Percentiles rank a stretch among this genome's conserved stretches.
phyloP scores from a whole-genome alignment of 2,329 filamentous ascomycete species.

The Pseudopyrenochaeta lycopersici region DNA sequence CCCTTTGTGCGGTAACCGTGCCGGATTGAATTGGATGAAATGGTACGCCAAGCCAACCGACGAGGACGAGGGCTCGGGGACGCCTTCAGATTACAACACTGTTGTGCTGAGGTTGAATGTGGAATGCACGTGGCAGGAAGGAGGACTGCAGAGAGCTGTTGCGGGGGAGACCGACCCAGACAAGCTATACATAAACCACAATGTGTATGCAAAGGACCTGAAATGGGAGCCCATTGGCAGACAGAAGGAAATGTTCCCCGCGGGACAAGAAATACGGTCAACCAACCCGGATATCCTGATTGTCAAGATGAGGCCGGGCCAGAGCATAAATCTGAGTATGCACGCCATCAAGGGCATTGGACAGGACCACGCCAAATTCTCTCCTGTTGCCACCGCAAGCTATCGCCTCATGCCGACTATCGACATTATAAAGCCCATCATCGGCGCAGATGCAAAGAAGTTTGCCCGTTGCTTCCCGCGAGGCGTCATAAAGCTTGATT shows the following conservation, averaged over 20 bases:
- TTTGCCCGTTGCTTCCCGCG: conserved; percentile 88
- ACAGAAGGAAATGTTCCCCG: conserved; percentile 42
- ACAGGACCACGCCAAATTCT: conserved; percentile 95
- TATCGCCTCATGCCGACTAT: conserved; percentile 93
- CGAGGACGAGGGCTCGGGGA: conserved; percentile 49
- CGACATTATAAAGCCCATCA: conserved; percentile 80
- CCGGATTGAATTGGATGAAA: conserved; percentile 81
- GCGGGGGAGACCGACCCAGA: conserved; percentile 79
- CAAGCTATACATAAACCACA: conserved; percentile 85
- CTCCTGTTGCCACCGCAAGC: conserved; percentile 90
- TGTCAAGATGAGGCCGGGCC: conserved; percentile 90
- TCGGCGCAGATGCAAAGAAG: conserved; percentile 86
- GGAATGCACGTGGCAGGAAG: conserved; percentile 80
- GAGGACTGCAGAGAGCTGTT: conserved; percentile 65
- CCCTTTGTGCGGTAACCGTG: conserved; percentile 81
- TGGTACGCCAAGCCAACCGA: conserved; percentile 78
- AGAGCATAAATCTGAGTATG: conserved; percentile 85
- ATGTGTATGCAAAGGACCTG: conserved; percentile 67
- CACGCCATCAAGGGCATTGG: conserved; percentile 96
- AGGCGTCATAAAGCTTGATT: conserved; percentile 85
- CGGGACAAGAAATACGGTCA: conserved; percentile 73
- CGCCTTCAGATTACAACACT: conserved; percentile 82
- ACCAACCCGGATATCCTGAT: conserved; percentile 93
- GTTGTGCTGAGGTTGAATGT: conserved; percentile 79
- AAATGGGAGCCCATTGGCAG: conserved; percentile 78